Evolutionary conservation across 805 yeast species (phyloP).

Genomic region (Kuraishia borneana): DNA sequence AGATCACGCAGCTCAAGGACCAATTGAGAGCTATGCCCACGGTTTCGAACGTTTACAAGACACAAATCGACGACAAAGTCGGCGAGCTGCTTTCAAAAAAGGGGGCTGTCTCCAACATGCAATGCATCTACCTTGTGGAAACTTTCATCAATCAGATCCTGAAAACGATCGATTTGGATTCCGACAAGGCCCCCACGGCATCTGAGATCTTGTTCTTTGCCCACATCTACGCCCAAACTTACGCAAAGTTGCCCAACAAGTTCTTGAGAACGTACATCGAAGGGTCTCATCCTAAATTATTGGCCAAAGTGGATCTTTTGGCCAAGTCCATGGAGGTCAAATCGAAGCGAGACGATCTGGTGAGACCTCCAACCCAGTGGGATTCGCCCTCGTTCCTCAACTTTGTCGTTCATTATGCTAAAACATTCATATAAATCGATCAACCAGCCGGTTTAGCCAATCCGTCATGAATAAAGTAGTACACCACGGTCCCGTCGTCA

Average conservation of each 20-base stretch:
- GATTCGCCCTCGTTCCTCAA: conserved; percentile 4
- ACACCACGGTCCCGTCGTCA: conserved; percentile 63
- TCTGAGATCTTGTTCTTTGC: conserved; percentile 28
- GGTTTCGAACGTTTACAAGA: conserved; percentile 14
- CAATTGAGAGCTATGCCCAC: conserved; percentile 16
- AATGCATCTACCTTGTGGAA: conserved; percentile 11
- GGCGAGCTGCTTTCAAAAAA: conserved; percentile 13
- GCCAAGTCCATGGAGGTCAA: conserved; percentile 1
- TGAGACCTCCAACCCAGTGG: not conserved
- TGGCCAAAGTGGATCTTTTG: conserved; percentile 2
- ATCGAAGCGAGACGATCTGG: not conserved
- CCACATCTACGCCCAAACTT: conserved; percentile 21
- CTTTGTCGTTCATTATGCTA: conserved; percentile 2
- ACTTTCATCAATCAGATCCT: not conserved
- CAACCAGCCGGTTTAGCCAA: conserved; percentile 50
- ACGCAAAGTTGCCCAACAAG: conserved; percentile 25
- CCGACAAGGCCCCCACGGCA: not conserved
- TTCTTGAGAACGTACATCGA: conserved; percentile 25
- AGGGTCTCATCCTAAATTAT: conserved; percentile 19
- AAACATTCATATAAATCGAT: conserved; percentile 1
- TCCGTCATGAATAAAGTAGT: conserved; percentile 58
- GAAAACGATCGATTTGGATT: not conserved
- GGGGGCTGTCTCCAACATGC: conserved; percentile 17
- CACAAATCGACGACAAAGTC: conserved; percentile 12
- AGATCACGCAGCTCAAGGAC: conserved; percentile 12